Conservation (phyloP, 2,329 filamentous ascomycete species). For the Lasiodiplodia sp. region DNA sequence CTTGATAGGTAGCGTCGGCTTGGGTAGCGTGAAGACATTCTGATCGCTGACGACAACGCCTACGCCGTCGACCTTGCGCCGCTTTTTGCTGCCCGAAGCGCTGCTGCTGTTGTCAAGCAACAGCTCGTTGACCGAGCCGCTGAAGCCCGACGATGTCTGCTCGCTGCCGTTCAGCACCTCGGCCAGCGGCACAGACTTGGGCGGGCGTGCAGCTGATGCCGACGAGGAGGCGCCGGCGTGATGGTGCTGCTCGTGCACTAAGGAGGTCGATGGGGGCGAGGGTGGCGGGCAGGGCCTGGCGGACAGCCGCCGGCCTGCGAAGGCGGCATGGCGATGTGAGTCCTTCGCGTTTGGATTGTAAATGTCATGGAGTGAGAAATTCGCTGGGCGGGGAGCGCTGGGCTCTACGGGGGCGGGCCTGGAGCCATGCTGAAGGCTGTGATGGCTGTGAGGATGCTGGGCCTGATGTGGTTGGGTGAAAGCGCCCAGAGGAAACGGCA, state of each 20-base stretch:
- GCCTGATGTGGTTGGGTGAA: slow-evolving; percentile 17
- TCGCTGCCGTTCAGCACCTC: slow-evolving; percentile 41
- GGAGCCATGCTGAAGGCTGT: slow-evolving; percentile 10
- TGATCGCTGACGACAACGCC: background rate
- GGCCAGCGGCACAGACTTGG: slow-evolving; percentile 44
- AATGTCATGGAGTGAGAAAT: slow-evolving; percentile 22
- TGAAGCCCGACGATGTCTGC: slow-evolving; percentile 21
- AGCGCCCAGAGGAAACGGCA: slow-evolving; percentile 28
- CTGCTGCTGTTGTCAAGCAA: slow-evolving; percentile 17
- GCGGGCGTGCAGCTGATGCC: slow-evolving; percentile 3
- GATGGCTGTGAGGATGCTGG: slow-evolving; percentile 11
- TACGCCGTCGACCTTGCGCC: slow-evolving; percentile 16
- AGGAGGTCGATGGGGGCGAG: slow-evolving; percentile 9
- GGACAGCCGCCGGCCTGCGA: slow-evolving; percentile 14
- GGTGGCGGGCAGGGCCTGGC: slow-evolving; percentile 1
- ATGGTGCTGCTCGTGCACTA: slow-evolving; percentile 10
- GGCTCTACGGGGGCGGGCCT: slow-evolving; percentile 31
- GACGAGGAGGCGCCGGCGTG: slow-evolving; percentile 5
- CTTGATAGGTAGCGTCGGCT: slow-evolving; percentile 43
- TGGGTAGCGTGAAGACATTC: slow-evolving; percentile 31
- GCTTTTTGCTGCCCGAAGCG: background rate
- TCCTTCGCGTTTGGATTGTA: slow-evolving; percentile 27
- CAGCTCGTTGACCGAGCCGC: slow-evolving; percentile 28
- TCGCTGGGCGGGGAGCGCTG: slow-evolving; percentile 24
- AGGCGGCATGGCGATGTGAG: slow-evolving; percentile 25